These are phyloP conservation scores for Podila horticola DNA, from an alignment of 192 early-diverging fungal genomes.

Conservation along the genomic window DNA sequence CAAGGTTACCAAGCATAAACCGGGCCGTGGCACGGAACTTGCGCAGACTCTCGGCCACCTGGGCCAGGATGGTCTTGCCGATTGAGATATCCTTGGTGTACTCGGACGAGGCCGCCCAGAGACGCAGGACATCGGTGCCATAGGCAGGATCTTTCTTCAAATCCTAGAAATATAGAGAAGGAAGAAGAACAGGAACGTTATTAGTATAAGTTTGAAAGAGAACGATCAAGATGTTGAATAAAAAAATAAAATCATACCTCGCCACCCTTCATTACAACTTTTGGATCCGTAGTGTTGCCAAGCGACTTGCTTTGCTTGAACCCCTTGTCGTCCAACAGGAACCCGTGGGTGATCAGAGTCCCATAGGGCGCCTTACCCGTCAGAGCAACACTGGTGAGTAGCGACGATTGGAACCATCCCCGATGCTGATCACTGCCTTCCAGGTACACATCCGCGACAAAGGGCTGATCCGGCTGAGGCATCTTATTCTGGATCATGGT, in stretches of 20 bases:
- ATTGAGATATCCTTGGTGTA: constrained; percentile 52
- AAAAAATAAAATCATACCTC: constrained; percentile 23
- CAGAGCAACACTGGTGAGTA: constrained; percentile 45
- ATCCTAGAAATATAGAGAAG: constrained; percentile 32
- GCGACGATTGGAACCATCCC: constrained; percentile 52
- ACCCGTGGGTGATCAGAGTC: constrained; percentile 49
- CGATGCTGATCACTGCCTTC: constrained; percentile 52
- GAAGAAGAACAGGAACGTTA: too few species aligned
- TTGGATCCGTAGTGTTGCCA: constrained; percentile 45
- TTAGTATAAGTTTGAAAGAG: too few species aligned
- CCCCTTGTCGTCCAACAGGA: constrained; percentile 44
- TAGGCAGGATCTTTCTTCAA: constrained; percentile 74
- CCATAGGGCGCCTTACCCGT: constrained; percentile 46
- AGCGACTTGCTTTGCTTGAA: constrained; percentile 46
- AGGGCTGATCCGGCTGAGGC: constrained; percentile 21
- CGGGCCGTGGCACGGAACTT: constrained; percentile 48
- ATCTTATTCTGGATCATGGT: constrained; percentile 64
- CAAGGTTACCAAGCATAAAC: constrained; percentile 51
- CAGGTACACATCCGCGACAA: constrained; percentile 66
- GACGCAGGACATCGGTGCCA: constrained; percentile 56
- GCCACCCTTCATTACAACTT: constrained; percentile 35
- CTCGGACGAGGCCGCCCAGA: constrained; percentile 48
- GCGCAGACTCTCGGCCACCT: constrained; percentile 41
- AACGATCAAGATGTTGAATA: too few species aligned
- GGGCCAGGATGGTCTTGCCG: constrained; percentile 40